Evolutionary conservation across 1,139 yeast species (phyloP), one percentile per base, ranked within the genome.

Genomic region (Blastobotrys proliferans): DNA sequence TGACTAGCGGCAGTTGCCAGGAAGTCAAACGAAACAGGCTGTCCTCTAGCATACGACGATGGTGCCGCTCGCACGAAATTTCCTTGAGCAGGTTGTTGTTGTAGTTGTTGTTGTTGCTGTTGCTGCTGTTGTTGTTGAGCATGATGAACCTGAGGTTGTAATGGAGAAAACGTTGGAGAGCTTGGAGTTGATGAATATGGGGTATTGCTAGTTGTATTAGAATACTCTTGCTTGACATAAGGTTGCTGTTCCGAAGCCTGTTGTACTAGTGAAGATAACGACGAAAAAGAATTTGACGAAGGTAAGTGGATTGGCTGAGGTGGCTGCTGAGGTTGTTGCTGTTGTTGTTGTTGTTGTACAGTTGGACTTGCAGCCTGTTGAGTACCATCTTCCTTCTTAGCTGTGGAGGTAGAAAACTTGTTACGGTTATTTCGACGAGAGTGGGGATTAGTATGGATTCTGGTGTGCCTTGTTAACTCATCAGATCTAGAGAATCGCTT

Each of bases 401-500:
- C 59, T 14, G 60, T 50, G 18, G 54, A 46, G 6, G 27, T 22
- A 6, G 36, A 8, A 13, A 39, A 33, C 33, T 39, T 39, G 48
- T 45, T 53, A 40, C 61, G 56, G 47, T 60, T 66, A 60, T 73
- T 70, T 51, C 86, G 70, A 49, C 90, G 71, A 34, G 76, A 74
- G 65, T 73, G 79, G 19, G 92, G 92, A 58, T 85, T 84, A 17
- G 83, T 79, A 62, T 90, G 97, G 45, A 88, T 90, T 51, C 96
- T 72, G 37, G 83, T 72, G 63, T 90, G 97, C 54, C 97, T 73
- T 25, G 96, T 90, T 49, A 90, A 71, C 66, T 90, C 97, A 63
- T 90, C 97, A 38, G 88, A 79, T 46, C 97, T 72, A 42, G 92
- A 80, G 59, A 90, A 90, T 48, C 84, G 76, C 64, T 90, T 90